Conservation (phyloP, 441 rosid species). For the Cnidoscolus chayamansa region DNA sequence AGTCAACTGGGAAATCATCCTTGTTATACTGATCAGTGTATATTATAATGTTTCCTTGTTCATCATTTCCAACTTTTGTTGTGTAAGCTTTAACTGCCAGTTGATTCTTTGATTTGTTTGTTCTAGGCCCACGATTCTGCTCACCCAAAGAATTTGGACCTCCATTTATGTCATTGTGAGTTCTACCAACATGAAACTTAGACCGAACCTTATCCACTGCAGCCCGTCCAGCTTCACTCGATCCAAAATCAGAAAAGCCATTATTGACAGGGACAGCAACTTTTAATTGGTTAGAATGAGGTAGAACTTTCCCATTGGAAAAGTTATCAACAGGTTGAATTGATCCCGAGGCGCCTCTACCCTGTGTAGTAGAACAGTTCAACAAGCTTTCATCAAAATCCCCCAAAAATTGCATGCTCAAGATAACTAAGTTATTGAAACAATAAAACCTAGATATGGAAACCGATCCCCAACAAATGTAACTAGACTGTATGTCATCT, state of each 20-base stretch:
- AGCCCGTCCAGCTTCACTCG: slow-evolving; percentile 38
- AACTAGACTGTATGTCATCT: not conserved
- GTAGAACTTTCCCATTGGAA: slow-evolving; percentile 43
- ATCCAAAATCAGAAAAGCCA: slow-evolving; percentile 44
- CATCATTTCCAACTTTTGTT: slow-evolving; percentile 48
- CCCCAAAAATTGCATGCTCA: not conserved
- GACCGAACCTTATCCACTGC: slow-evolving; percentile 44
- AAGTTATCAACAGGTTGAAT: slow-evolving; percentile 39
- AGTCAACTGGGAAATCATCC: slow-evolving; percentile 59
- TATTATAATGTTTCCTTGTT: slow-evolving; percentile 57
- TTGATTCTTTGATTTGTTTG: slow-evolving; percentile 49
- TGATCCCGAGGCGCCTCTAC: slow-evolving; percentile 50
- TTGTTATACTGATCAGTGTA: slow-evolving; percentile 61
- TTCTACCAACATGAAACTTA: slow-evolving; percentile 42
- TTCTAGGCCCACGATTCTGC: slow-evolving; percentile 67
- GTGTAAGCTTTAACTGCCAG: slow-evolving; percentile 59
- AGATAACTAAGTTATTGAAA: not conserved
- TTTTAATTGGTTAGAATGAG: slow-evolving; percentile 46
- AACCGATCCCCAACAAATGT: not conserved
- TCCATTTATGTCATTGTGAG: slow-evolving; percentile 33
- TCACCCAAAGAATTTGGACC: slow-evolving; percentile 41
- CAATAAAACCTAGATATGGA: not conserved
- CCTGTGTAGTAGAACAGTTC: slow-evolving; percentile 40
- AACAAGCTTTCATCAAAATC: slow-evolving; percentile 14
- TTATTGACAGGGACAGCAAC: slow-evolving; percentile 32